phyloP scores from a whole-genome alignment of 306 rosid genomes.

The Castanea mollissima region DNA sequence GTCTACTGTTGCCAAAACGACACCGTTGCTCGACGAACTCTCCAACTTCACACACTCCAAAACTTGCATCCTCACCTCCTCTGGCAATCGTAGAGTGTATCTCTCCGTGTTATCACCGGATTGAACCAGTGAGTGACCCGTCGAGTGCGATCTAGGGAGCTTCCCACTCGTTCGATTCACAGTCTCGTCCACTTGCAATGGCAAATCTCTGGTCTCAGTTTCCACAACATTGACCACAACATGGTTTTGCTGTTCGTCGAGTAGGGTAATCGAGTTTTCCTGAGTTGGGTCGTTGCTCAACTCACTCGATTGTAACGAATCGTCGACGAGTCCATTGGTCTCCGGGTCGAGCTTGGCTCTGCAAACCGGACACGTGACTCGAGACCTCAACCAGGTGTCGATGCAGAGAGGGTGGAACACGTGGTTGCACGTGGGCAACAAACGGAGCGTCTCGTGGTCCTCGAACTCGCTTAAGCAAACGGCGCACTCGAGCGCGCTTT shows the following conservation, averaged over 20 bases:
- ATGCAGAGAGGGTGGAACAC: conserved; percentile 72
- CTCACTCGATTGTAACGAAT: no score
- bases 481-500: conserved; percentile 60
- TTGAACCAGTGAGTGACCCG: conserved; percentile 59
- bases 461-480: conserved; percentile 71
- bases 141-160: conserved; percentile 57
- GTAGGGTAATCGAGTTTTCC: background rate
- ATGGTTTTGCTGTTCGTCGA: no score
- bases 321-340: no score
- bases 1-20: conserved; percentile 17
- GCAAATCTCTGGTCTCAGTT: background rate
- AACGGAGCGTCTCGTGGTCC: conserved; percentile 53
- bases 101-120: conserved; percentile 43
- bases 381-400: conserved; percentile 65
- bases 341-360: conserved; percentile 42
- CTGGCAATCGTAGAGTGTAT: conserved; percentile 54
- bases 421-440: conserved; percentile 69
- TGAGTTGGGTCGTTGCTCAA: background rate
- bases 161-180: background rate
- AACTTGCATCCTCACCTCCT: conserved; percentile 54
- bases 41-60: conserved; percentile 34
- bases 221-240: conserved; percentile 11
- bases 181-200: background rate
- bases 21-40: conserved; percentile 46
- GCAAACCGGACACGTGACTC: conserved; percentile 73